Base-by-base conservation (phyloP, 1,139 yeast species). In the Nadsonia starkeyi-henricii region DNA sequence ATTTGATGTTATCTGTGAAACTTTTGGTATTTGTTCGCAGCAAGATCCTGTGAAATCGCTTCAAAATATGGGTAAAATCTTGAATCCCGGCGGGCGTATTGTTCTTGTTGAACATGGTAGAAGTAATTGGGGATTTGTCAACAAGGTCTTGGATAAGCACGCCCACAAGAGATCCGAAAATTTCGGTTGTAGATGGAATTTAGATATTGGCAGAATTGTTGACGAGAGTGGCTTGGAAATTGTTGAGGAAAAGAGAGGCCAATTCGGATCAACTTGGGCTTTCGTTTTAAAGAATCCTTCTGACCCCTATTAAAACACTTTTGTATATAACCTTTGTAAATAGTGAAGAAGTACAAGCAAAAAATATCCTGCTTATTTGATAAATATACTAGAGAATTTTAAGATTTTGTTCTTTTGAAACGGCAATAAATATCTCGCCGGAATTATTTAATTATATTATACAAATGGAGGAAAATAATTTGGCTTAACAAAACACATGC, bases 181-280 rank as follows among this genome's bases (percentile, higher is more conserved):
- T 13, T 91, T 97, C 97, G 97, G 96, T 2, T 91, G 98, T 66
- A 72, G 97, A 60, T 91, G 97, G 96, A 91, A 91, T 60, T 70
- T 91, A 54, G 97, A 91, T 61, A 85, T 91, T 56, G 94, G 88
- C 36, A 91, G 81, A 57, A 72, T 91, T 48, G 73, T 91, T 30
- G 89, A 84, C 59, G 79, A 78, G 53, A 81, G 95, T 15, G 96
- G 95, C 0, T 71, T 91, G 52, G 93, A 85, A 56, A 74, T 91
- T 42, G 85, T 89, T 1, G 79, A 78, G 55, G 88, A 85, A 57
- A 78, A 78, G 55, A 71, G 95, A 56, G 81, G 79, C 23, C 96
- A 91, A 67, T 73, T 91, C 54, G 97, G 98, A n/a, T 84, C 97
- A 1, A 86, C 96, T 3, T 66, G 62, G 46, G 62, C 58, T 53